Percentiles rank a stretch among this genome's conserved stretches.
phyloP scores from a whole-genome alignment of 257 asterid species.

The Thymus quinquecostatus region DNA sequence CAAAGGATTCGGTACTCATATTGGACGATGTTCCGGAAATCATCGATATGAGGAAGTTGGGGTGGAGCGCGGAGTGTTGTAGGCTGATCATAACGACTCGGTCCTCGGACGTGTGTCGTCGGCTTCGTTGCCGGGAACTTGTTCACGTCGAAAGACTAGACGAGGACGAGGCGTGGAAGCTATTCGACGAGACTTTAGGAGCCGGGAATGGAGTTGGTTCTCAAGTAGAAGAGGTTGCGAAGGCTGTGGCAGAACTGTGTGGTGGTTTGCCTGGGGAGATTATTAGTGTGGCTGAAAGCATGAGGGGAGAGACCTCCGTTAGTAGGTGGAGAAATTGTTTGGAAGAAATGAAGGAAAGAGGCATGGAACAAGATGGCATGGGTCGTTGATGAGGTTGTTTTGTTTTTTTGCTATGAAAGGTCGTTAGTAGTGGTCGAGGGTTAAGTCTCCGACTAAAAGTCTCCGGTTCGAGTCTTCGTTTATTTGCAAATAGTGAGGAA shows the following conservation, averaged over 20 bases:
- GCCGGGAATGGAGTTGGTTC: not conserved
- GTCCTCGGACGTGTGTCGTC: no score
- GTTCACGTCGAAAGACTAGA: no score
- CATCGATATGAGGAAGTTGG: no score
- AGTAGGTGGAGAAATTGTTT: not conserved
- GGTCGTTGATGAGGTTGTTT: not conserved
- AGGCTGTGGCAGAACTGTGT: conserved; percentile 5
- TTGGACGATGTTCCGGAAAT: no score
- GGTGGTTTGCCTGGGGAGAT: conserved; percentile 22
- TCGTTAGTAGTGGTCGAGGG: no score
- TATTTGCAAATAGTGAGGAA: no score
- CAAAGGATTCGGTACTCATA: no score
- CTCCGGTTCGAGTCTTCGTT: no score
- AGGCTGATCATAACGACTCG: not conserved
- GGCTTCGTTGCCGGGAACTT: no score
- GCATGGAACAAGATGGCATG: not conserved
- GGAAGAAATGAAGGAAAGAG: not conserved
- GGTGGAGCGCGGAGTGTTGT: no score
- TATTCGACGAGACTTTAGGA: not conserved
- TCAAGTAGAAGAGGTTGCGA: not conserved
- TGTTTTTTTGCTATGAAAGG: no score
- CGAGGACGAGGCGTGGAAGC: not conserved
- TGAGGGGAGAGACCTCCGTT: not conserved
- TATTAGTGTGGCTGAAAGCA: conserved; percentile 11
- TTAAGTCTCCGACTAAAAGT: no score